Percentiles rank a stretch among this genome's conserved stretches.
Conservation (phyloP, 345 rosid genomes). For the Theobroma cacao region DNA sequence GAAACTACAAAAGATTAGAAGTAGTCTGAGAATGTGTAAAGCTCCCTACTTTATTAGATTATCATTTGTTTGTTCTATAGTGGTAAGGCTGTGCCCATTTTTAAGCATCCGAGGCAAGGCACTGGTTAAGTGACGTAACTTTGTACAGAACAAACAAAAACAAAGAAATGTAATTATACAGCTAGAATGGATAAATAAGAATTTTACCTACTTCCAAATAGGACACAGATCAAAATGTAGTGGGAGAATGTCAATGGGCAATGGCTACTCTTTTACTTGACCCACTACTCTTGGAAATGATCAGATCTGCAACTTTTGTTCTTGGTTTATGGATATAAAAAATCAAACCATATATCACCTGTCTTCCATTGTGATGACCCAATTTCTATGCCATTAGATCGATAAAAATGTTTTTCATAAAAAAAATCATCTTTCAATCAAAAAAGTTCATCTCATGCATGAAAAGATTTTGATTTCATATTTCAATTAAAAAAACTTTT, state of each 20-base stretch:
- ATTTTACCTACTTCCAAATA: background rate
- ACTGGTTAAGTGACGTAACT: background rate
- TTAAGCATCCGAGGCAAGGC: slow-evolving; percentile 11
- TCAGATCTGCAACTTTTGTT: background rate
- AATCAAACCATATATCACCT: background rate
- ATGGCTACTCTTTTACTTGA: slow-evolving; percentile 2
- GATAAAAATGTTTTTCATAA: too few species aligned
- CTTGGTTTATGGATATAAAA: background rate
- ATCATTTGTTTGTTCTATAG: too few species aligned
- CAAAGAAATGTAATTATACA: background rate
- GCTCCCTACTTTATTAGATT: background rate
- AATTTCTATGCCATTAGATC: background rate
- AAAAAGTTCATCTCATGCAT: too few species aligned
- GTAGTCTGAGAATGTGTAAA: background rate
- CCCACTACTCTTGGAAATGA: background rate
- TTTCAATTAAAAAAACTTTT: too few species aligned
- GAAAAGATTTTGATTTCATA: too few species aligned
- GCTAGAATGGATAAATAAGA: background rate
- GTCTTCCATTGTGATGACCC: background rate
- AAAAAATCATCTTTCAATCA: too few species aligned
- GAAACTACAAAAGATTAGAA: background rate
- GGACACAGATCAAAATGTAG: slow-evolving; percentile 4
- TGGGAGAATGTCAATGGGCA: slow-evolving; percentile 29
- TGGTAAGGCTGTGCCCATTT: slow-evolving; percentile 4
- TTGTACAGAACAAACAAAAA: background rate